Percentiles rank a stretch among this genome's conserved stretches.
Conservation (phyloP, 2,329 filamentous ascomycete genomes). For the Phoma sp. region DNA sequence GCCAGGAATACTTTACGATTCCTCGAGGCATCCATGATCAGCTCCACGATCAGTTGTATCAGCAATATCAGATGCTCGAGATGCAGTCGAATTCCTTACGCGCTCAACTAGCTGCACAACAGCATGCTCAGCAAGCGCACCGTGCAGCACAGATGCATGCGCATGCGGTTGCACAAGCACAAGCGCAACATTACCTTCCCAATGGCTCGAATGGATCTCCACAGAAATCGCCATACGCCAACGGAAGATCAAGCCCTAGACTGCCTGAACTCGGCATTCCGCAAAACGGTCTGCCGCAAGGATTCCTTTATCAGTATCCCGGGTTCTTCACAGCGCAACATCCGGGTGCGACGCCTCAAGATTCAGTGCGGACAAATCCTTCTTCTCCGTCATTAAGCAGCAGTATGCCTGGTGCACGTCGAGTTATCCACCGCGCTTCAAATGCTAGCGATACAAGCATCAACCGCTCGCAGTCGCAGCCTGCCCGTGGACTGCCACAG, state of each 20-base stretch:
- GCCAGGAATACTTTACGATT: conserved; percentile 56
- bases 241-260: conserved; percentile 43
- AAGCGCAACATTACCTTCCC: conserved; percentile 44
- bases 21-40: conserved; percentile 51
- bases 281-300: conserved; percentile 45
- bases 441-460: conserved; percentile 54
- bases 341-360: conserved; percentile 48
- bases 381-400: conserved; percentile 57
- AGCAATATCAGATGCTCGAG: conserved; percentile 58
- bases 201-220: conserved; percentile 51
- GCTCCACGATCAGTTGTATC: conserved; percentile 57
- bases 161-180: conserved; percentile 47
- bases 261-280: conserved; percentile 39
- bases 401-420: conserved; percentile 51
- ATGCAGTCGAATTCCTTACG: conserved; percentile 50
- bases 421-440: conserved; percentile 53
- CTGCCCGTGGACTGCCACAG: conserved; percentile 53
- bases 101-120: conserved; percentile 46
- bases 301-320: conserved; percentile 57
- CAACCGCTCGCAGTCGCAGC: conserved; percentile 59
- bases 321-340: conserved; percentile 52
- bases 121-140: conserved; percentile 50
- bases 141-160: conserved; percentile 48
- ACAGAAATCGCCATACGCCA: conserved; percentile 47
- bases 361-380: conserved; percentile 57